These are phyloP conservation scores for Acanthamoeba comandoni DNA, from an alignment of 208 protist genomes.

Conservation along the genomic window DNA sequence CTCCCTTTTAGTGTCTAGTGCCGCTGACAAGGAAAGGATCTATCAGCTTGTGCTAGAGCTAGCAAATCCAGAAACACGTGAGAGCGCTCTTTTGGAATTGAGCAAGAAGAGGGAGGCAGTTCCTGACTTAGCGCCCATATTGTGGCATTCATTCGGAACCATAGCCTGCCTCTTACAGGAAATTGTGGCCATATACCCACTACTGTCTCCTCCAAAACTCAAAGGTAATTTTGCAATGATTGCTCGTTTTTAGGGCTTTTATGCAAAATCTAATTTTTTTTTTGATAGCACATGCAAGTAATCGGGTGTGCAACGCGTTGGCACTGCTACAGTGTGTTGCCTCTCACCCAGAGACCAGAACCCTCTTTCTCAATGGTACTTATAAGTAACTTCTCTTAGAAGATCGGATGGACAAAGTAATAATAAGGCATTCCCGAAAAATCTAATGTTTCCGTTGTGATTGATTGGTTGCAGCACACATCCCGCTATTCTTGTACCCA, in stretches of 20 bases:
- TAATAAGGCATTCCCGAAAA: no score
- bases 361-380: conserved; percentile 95
- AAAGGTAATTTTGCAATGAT: no score
- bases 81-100: conserved; percentile 69
- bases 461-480: conserved; percentile 91
- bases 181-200: conserved; percentile 97
- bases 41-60: conserved; percentile 73
- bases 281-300: conserved; percentile 87
- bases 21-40: conserved; percentile 68
- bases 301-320: conserved; percentile 97
- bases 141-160: conserved; percentile 98
- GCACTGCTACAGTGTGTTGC: conserved; percentile 98
- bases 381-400: no score
- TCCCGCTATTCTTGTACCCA: conserved; percentile 99
- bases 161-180: conserved; percentile 98
- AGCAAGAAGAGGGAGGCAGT: conserved; percentile 75
- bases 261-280: no score
- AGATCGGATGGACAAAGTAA: no score
- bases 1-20: no score
- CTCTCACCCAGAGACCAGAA: conserved; percentile 95
- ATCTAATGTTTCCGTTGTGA: no score
- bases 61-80: conserved; percentile 35
- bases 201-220: conserved; percentile 91
- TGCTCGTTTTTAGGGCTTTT: no score
- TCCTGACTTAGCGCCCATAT: conserved; percentile 92